Percentiles rank a stretch among this genome's conserved stretches.
phyloP scores from a whole-genome alignment of 163 green algal genomes.

The Chlamydomonas reinhardtii region DNA sequence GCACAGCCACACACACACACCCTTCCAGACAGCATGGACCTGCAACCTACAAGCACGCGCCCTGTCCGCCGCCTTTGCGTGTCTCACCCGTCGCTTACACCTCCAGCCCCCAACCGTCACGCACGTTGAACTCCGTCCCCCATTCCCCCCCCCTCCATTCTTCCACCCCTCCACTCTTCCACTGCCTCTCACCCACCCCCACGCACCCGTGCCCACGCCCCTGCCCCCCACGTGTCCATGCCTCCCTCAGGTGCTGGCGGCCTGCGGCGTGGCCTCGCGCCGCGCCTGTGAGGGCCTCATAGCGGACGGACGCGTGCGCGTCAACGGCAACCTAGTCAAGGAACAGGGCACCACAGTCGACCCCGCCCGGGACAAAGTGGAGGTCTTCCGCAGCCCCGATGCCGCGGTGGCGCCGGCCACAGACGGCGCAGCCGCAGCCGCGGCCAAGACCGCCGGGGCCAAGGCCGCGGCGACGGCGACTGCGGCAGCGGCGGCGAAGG shows the following conservation, averaged over 20 bases:
- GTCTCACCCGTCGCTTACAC: too few species aligned
- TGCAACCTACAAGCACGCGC: too few species aligned
- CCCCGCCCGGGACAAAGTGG: constrained; percentile 59
- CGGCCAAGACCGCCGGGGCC: neutral
- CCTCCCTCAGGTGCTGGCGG: constrained; percentile 77
- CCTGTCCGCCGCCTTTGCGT: too few species aligned
- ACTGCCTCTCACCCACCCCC: neutral
- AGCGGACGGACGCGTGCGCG: constrained; percentile 74
- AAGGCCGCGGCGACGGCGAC: neutral
- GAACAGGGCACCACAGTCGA: constrained; percentile 61
- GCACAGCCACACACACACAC: too few species aligned
- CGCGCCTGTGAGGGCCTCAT: constrained; percentile 89
- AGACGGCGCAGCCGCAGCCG: neutral
- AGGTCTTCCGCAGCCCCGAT: constrained; percentile 48
- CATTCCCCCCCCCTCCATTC: too few species aligned
- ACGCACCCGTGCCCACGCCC: too few species aligned
- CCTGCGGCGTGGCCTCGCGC: constrained; percentile 86
- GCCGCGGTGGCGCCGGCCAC: neutral
- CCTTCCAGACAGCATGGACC: too few species aligned
- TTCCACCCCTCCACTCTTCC: too few species aligned
- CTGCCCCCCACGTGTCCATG: too few species aligned
- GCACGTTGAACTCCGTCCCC: too few species aligned
- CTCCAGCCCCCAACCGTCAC: too few species aligned
- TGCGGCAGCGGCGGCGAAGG: neutral
- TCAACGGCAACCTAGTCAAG: constrained; percentile 86